These are phyloP conservation scores for Ustilago hordei DNA, from an alignment of 1,284 basidiomycete genomes.

Conservation along the genomic window DNA sequence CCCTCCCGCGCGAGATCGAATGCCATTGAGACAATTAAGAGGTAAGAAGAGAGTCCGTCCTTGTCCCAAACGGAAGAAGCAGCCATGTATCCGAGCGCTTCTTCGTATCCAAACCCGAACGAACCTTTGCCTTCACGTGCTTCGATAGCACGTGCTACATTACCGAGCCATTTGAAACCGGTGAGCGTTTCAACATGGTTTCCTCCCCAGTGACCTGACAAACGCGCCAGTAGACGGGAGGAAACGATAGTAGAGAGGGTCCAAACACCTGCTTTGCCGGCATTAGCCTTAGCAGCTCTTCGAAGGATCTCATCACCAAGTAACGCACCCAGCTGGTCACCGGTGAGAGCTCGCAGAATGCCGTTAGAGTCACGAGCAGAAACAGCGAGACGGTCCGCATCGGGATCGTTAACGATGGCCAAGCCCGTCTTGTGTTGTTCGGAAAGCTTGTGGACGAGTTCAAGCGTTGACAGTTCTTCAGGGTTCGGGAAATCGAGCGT, in stretches of 20 bases:
- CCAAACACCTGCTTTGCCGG: conserved; percentile 34
- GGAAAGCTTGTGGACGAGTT: conserved; percentile 59
- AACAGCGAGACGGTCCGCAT: conserved; percentile 59
- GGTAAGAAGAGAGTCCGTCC: conserved; percentile 60
- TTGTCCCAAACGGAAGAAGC: conserved; percentile 61
- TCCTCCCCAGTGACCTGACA: conserved; percentile 49
- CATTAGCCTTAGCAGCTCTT: conserved; percentile 32
- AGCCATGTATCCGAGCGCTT: conserved; percentile 65
- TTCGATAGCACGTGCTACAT: conserved; percentile 50
- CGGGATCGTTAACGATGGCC: conserved; percentile 63
- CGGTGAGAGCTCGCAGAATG: conserved; percentile 55
- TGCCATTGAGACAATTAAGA: conserved; percentile 56
- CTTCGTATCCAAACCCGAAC: conserved; percentile 63
- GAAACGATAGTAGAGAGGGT: conserved; percentile 61
- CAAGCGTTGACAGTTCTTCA: conserved; percentile 60
- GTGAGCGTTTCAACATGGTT: conserved; percentile 60
- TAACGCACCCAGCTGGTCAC: conserved; percentile 59
- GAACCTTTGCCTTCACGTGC: conserved; percentile 41
- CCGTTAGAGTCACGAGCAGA: conserved; percentile 53
- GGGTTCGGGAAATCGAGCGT: conserved; percentile 65
- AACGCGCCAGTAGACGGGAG: conserved; percentile 51
- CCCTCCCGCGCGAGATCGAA: conserved; percentile 46
- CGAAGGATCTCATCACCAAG: conserved; percentile 61
- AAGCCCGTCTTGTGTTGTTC: conserved; percentile 52
- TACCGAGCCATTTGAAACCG: conserved; percentile 66